These are phyloP conservation scores for Oryza glumipatula DNA, from an alignment of 176 grass and related monocot species.

Conservation along the genomic window DNA sequence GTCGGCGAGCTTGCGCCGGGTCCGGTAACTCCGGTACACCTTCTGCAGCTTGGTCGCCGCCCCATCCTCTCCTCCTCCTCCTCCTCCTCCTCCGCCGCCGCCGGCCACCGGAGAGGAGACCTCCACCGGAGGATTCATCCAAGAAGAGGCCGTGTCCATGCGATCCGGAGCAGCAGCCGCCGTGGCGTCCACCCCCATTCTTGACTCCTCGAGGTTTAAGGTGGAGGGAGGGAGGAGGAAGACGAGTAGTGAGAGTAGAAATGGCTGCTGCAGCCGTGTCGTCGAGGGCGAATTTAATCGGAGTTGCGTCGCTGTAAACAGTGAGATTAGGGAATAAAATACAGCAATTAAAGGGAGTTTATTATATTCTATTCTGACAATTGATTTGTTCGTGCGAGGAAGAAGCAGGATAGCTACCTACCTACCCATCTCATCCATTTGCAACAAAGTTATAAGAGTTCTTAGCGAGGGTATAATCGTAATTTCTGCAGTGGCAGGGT, in stretches of 20 bases:
- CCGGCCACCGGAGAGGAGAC: slow-evolving; percentile 21
- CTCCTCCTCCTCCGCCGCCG: neutral
- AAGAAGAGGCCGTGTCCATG: neutral
- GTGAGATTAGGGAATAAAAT: neutral
- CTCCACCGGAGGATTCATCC: neutral
- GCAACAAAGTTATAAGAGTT: too few species aligned
- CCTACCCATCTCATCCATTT: neutral
- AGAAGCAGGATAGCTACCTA: neutral
- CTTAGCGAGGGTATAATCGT: too few species aligned
- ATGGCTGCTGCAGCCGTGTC: too few species aligned
- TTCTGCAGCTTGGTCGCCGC: slow-evolving; percentile 94
- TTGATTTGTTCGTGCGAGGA: neutral
- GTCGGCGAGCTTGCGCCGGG: slow-evolving; percentile 85
- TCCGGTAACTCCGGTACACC: slow-evolving; percentile 95
- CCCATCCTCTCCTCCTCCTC: slow-evolving; percentile 29
- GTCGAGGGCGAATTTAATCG: neutral
- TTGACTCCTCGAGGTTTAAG: neutral
- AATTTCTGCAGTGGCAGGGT: too few species aligned
- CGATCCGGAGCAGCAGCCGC: slow-evolving; percentile 11
- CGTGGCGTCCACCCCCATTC: slow-evolving; percentile 53
- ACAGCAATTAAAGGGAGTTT: neutral
- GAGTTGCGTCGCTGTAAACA: slow-evolving; percentile 9
- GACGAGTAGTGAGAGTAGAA: neutral
- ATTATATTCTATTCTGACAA: neutral
- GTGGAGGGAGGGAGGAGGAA: neutral